Base-by-base conservation (phyloP, 352 stramenopile genomes). In the Phytophthora kernoviae region DNA sequence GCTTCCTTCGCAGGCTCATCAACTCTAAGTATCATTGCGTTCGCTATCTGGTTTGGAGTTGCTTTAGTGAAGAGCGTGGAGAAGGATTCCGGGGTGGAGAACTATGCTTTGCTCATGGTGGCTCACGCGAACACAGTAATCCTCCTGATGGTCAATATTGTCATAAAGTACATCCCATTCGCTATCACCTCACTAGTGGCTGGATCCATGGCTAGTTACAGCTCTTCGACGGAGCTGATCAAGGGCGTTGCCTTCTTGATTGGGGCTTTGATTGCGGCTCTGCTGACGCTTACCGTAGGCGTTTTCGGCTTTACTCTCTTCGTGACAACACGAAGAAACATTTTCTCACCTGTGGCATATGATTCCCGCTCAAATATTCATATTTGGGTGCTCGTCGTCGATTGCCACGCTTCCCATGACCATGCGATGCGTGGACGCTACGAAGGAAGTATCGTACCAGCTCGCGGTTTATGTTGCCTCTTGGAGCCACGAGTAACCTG, bases 331-430 rank as follows among this genome's bases (percentile, higher is more conserved):
- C 52, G 70, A 15, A 61, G 69, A 27, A 92, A 78, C 67, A 77
- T 91, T 34, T 89, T 91, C 62, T 74, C 65, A 87, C 58, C 50
- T 94, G 41, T 73, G 63, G 36, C 47, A 88, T 52, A 86, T 94
- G 44, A 30, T 93, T 4, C 85, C 85, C 0, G 85, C 85, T 0
- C 81, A 91, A 44, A 65, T 89, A 27, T 94, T 94, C 54, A 82
- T 88, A 27, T 80, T 91, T 51, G 80, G 81, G 10, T 94, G 78
- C 47, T 87, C 81, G 36, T 93, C 83, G 14, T 94, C 85, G 27
- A 88, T 93, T 43, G 85, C 83, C 26, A 91, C 83, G 60, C 67
- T 94, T 47, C 85, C 83, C 1, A 78, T 93, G 46, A 93, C 84
- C 15, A 74, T 91, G 71, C 84, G 81, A 9, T 93, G 81, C 53